These are phyloP conservation scores for Ampelomyces quisqualis DNA, from an alignment of 2,329 filamentous ascomycete genomes.

Conservation along the genomic window DNA sequence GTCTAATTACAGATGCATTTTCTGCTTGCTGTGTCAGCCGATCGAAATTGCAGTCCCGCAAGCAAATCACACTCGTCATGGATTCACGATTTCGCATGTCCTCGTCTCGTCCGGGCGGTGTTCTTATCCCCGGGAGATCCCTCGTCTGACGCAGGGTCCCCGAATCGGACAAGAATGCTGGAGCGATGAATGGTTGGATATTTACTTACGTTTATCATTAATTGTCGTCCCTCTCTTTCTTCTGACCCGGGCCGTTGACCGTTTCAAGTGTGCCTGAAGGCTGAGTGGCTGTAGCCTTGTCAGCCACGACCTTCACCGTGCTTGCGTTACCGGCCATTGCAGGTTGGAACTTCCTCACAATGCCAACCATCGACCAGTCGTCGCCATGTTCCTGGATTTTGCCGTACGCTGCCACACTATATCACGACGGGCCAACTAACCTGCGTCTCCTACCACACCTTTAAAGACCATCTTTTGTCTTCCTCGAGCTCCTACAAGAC, in stretches of 20 bases:
- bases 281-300: no score
- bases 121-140: no score
- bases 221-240: no score
- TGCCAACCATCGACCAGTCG: conserved; percentile 17
- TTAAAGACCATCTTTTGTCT: conserved; percentile 15
- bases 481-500: conserved; percentile 6
- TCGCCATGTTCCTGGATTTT: conserved; percentile 26
- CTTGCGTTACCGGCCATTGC: conserved; percentile 25
- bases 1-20: conserved; percentile 9
- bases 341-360: conserved; percentile 26
- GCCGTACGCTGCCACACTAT: conserved; percentile 4
- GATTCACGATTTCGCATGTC: neutral
- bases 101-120: neutral
- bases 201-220: no score
- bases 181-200: no score
- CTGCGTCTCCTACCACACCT: conserved; percentile 14
- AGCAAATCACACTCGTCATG: neutral
- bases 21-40: conserved; percentile 10
- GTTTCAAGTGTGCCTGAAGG: no score
- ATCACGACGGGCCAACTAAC: conserved; percentile 16
- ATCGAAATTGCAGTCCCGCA: conserved; percentile 1
- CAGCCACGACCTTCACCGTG: conserved; percentile 14
- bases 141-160: no score
- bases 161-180: no score
- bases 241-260: no score